Conservation (phyloP, 1,139 yeast genomes). For the Taphrina populina region DNA sequence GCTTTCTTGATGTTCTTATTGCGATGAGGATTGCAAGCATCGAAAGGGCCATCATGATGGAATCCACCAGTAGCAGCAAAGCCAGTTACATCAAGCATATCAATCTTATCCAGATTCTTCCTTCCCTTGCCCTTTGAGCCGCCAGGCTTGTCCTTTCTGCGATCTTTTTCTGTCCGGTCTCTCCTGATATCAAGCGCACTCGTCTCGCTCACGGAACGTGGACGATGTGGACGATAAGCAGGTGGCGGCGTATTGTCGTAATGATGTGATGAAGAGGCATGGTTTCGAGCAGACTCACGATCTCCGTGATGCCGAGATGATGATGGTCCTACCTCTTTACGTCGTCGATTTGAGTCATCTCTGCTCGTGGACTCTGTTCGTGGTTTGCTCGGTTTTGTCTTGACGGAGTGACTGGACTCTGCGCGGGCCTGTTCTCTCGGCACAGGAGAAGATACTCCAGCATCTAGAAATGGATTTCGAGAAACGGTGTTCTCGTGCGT, state of each 20-base stretch:
- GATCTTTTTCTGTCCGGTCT: conserved; percentile 15
- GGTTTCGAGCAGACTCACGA: no score
- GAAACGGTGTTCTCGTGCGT: not conserved
- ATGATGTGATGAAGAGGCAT: no score
- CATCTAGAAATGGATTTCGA: conserved; percentile 26
- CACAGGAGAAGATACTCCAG: no score
- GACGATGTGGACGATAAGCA: conserved; percentile 19
- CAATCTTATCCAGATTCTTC: conserved; percentile 71
- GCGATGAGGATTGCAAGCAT: conserved; percentile 96
- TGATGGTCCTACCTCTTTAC: no score
- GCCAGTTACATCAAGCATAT: conserved; percentile 91
- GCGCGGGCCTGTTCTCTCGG: no score
- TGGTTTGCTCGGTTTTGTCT: no score
- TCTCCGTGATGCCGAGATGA: no score
- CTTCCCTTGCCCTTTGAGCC: conserved; percentile 5
- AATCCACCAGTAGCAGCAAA: conserved; percentile 81
- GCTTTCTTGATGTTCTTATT: conserved; percentile 73
- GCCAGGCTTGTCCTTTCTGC: not conserved
- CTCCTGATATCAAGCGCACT: conserved; percentile 2
- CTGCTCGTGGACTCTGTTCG: no score
- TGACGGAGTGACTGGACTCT: no score
- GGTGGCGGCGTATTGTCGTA: no score
- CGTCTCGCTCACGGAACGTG: conserved; percentile 24
- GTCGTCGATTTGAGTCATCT: no score
- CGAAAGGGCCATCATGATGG: conserved; percentile 99